Evolutionary conservation across 768 basidiomycete genomes (phyloP).

Genomic region (Lentinus brumalis): DNA sequence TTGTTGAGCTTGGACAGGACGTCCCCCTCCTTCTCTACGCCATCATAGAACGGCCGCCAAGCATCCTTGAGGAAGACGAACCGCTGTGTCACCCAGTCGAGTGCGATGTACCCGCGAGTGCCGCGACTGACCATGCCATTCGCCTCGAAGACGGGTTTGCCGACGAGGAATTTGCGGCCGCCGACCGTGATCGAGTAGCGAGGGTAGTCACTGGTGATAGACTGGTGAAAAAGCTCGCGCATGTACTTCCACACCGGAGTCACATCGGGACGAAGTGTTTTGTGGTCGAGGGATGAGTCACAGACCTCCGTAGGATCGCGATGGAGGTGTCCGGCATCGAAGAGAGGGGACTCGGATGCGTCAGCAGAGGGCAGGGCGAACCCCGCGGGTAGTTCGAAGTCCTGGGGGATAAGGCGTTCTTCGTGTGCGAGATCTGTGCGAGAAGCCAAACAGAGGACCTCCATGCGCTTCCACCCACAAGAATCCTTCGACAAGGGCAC

Average conservation of each 20-base stretch:
- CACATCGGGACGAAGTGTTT: too few relatives aligned
- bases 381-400: not conserved
- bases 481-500: not conserved
- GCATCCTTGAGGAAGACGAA: conserved; percentile 20
- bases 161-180: not conserved
- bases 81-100: not conserved
- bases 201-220: not conserved
- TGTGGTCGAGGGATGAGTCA: too few relatives aligned
- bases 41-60: conserved; percentile 5
- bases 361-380: not conserved
- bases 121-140: conserved; percentile 6
- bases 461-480: not conserved
- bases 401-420: not conserved
- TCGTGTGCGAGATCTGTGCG: too few relatives aligned
- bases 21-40: conserved; percentile 5
- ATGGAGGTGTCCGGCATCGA: not conserved
- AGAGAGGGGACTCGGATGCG: not conserved
- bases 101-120: conserved; percentile 15
- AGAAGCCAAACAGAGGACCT: not conserved
- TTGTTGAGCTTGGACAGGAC: not conserved
- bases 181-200: conserved; percentile 4
- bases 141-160: not conserved
- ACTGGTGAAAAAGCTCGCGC: too few relatives aligned
- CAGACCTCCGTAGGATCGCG: too few relatives aligned
- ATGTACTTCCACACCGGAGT: too few relatives aligned